A percentile compares a stretch with the other conserved stretches of the same genome.
Conservation (phyloP, 176 grass and related monocot genomes). For the maize (Zea mays) region Zm-B73-REFERENCE-NAM-5.0 NC_050096.1:241248001-241248500, state of each 20-base stretch:
- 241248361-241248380: slow-evolving; percentile 83
- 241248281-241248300: slow-evolving; percentile 72
- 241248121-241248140: slow-evolving; percentile 68
- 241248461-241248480: slow-evolving; percentile 90
- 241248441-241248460: slow-evolving; percentile 88
- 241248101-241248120: slow-evolving; percentile 98
- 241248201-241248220: slow-evolving; percentile 70
- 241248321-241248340: slow-evolving; percentile 75
- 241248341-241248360: slow-evolving; percentile 76
- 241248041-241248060: slow-evolving; percentile 90
- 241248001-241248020: slow-evolving; percentile 77
- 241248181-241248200: slow-evolving; percentile 83
- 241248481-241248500: slow-evolving; percentile 75
- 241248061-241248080: slow-evolving; percentile 83
- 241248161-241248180: slow-evolving; percentile 86
- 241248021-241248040: slow-evolving; percentile 80
- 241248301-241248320: slow-evolving; percentile 53
- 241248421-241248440: slow-evolving; percentile 79
- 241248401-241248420: slow-evolving; percentile 86
- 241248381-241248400: slow-evolving; percentile 75
- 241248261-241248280: slow-evolving; percentile 82
- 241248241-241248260: slow-evolving; percentile 67
- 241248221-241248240: slow-evolving; percentile 72
- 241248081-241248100: slow-evolving; percentile 89
- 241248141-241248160: slow-evolving; percentile 82